Base-by-base conservation (phyloP, 2,329 filamentous ascomycete species). In the Penicillium freii region DNA sequence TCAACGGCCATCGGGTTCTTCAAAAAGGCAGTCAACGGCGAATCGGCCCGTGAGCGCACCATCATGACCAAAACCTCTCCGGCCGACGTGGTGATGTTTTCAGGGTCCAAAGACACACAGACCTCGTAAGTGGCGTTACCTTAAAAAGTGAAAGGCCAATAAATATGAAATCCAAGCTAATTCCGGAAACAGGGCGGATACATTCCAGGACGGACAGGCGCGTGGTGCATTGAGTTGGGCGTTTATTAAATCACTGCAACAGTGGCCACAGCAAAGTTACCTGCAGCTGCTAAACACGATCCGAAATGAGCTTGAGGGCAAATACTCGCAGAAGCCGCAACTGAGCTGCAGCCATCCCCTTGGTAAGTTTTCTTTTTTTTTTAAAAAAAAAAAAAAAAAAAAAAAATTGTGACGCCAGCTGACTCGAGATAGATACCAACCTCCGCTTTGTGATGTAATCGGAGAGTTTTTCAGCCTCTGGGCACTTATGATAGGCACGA, bases 181-280 rank as follows among this genome's bases (percentile, higher is more conserved):
- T 40, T 23, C 19, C 23, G 10, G 10, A 55, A 34, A 54, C 67
- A 96, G 92, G 52, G 90, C 91, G 75, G 94, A 99, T 75, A 93
- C 94, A 7, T 91, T 87, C 38, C 96, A 97, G 66, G 86, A 84
- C 49, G 87, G 91, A 53, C 84, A 97, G 78, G 93, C 94, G 45
- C 97, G 93, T 0, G 94, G 94, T 50, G 94, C 94, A 72, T 94
- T 99, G 90, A 96, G 91, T 13, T 97, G 90, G 86, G 94, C 94
- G 1, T 99, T 99, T 74, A 93, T 97, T 73, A 87, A 85, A 7
- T 87, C 92, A 1, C 82, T 97, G 70, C 91, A 89, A 81, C 90
- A 92, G 77, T 93, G 94, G 71, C 91, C 91, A 0, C 87, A 96
- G 70, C 93, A 97, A 80, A 96, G 89, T 77, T 99, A 99, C 70